A percentile compares a stretch with the other conserved stretches of the same genome.
Evolutionary conservation across 108 stramenopile genomes (phyloP).

Genomic region (Pseudonitzschia multiseries): DNA sequence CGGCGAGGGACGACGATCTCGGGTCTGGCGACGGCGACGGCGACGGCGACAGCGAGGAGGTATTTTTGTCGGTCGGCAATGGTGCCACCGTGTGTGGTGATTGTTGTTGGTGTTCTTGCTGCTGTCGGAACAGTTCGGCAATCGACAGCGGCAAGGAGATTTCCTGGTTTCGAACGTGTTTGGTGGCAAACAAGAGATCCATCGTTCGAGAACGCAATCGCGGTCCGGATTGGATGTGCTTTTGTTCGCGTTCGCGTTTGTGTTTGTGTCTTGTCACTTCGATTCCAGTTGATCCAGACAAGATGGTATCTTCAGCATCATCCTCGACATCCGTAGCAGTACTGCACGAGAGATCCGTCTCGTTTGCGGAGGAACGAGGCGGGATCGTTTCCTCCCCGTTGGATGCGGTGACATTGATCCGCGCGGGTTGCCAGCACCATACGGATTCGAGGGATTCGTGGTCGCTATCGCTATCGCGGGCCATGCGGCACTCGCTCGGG

Average conservation of each 20-base stretch:
- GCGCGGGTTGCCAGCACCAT: background rate
- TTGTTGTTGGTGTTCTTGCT: background rate
- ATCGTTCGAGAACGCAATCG: background rate
- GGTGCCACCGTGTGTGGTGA: background rate
- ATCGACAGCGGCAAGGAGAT: background rate
- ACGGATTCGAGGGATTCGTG: background rate
- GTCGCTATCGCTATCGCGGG: background rate
- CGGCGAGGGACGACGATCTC: background rate
- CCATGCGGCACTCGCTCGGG: too few relatives aligned
- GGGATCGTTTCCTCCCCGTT: too few relatives aligned
- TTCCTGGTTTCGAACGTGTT: background rate
- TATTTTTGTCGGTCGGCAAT: too few relatives aligned
- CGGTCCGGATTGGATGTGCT: background rate
- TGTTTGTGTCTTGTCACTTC: too few relatives aligned
- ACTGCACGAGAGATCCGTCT: too few relatives aligned
- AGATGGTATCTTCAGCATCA: too few relatives aligned
- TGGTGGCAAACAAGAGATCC: background rate
- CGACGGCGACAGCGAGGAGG: too few relatives aligned
- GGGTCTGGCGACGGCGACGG: too few relatives aligned
- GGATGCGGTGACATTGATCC: background rate
- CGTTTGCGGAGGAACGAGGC: too few relatives aligned
- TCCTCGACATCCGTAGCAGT: too few relatives aligned
- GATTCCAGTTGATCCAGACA: too few relatives aligned
- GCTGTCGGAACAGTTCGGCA: background rate
- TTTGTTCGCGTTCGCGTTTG: too few relatives aligned